phyloP scores from a whole-genome alignment of 805 yeast genomes.

The Tetrapisispora fleetii region DNA sequence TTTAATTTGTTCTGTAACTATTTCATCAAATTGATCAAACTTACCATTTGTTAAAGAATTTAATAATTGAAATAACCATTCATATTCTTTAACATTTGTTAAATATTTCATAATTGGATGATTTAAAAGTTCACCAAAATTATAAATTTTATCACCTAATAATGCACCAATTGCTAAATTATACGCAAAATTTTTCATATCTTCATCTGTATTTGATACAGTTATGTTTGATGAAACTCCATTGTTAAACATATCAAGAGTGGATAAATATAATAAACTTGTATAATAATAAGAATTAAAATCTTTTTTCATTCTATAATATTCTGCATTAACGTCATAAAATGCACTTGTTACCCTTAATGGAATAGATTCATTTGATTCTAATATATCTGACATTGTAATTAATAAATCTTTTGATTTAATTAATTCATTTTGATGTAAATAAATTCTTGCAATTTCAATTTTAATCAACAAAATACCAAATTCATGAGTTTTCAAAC shows the following conservation, averaged over 20 bases:
- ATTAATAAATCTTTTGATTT: slow-evolving; percentile 65
- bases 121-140: slow-evolving; percentile 88
- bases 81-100: slow-evolving; percentile 36
- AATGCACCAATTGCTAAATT: slow-evolving; percentile 81
- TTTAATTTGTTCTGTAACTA: slow-evolving; percentile 32
- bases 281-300: slow-evolving; percentile 75
- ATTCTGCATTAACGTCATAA: slow-evolving; percentile 70
- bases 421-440: slow-evolving; percentile 44
- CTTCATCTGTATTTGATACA: slow-evolving; percentile 10
- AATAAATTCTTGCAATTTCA: slow-evolving; percentile 65
- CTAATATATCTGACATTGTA: slow-evolving; percentile 46
- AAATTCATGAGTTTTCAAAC: slow-evolving; percentile 35
- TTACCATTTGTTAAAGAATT: slow-evolving; percentile 71
- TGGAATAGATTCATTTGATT: slow-evolving; percentile 45
- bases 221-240: slow-evolving; percentile 1
- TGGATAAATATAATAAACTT: slow-evolving; percentile 72
- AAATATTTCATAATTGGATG: slow-evolving; percentile 68
- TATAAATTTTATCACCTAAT: slow-evolving; percentile 84
- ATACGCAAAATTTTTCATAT: slow-evolving; percentile 46
- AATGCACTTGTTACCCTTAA: slow-evolving; percentile 69
- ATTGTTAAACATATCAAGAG: slow-evolving; percentile 22
- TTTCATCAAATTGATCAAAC: slow-evolving; percentile 51
- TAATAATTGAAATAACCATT: slow-evolving; percentile 67
- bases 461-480: slow-evolving; percentile 51
- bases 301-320: slow-evolving; percentile 64